A percentile compares a stretch with the other conserved stretches of the same genome.
Evolutionary conservation across 176 grass and related monocot species (phyloP).

Genomic region (Triticum turgidum): DNA sequence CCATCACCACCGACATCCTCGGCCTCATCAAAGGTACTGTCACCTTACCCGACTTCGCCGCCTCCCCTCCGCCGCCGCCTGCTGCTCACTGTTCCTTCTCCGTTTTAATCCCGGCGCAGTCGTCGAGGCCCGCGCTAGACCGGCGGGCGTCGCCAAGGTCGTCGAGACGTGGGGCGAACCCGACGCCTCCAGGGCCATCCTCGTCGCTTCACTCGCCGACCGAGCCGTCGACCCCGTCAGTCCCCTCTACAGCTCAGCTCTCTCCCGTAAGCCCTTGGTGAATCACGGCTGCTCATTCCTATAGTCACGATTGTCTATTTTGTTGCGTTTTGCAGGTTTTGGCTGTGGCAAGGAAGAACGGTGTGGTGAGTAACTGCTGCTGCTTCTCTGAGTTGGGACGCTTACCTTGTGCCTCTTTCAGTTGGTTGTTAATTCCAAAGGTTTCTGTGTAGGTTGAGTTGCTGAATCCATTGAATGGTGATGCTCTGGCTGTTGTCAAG

Average conservation of each 20-base stretch:
- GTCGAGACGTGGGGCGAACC: constrained; percentile 86
- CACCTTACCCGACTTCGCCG: background rate
- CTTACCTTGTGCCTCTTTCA: background rate
- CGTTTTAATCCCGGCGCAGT: constrained; percentile 28
- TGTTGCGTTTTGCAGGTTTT: constrained; percentile 54
- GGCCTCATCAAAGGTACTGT: constrained; percentile 83
- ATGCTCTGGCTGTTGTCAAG: constrained; percentile 58
- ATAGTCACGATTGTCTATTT: background rate
- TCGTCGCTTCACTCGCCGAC: constrained; percentile 65
- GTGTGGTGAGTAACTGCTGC: constrained; percentile 47
- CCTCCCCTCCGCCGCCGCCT: background rate
- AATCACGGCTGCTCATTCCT: background rate
- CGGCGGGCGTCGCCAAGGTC: constrained; percentile 58
- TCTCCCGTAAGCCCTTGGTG: background rate
- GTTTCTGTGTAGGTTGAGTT: constrained; percentile 67
- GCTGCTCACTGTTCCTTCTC: background rate
- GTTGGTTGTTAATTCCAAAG: constrained; percentile 2
- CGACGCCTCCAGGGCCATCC: constrained; percentile 57
- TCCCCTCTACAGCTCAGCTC: background rate
- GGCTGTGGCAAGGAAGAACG: constrained; percentile 83
- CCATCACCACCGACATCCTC: constrained; percentile 69
- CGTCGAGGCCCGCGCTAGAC: constrained; percentile 62
- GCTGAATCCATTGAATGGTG: constrained; percentile 75
- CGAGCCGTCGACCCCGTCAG: constrained; percentile 59
- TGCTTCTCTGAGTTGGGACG: background rate